Evolutionary conservation across 129 eudicot species (phyloP).

Genomic region (Glebionis coronaria): DNA sequence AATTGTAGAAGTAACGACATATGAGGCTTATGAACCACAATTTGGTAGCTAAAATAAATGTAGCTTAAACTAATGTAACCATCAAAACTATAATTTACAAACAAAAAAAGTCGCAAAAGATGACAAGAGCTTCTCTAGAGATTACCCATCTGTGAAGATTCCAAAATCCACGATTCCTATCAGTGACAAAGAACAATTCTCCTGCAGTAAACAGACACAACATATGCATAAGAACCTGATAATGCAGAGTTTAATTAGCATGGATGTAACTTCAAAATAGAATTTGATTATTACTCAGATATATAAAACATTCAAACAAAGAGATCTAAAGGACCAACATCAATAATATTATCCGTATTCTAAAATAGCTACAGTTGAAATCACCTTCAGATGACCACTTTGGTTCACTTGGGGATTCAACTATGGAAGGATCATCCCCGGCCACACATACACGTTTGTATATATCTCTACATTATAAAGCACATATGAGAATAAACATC

Average conservation of each 20-base stretch:
- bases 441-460: constrained; percentile 38
- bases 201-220: constrained; percentile 35
- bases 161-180: constrained; percentile 57
- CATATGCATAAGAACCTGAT: background rate
- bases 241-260: too few species aligned
- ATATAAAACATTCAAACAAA: background rate
- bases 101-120: background rate
- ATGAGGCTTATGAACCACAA: background rate
- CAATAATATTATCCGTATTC: background rate
- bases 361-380: background rate
- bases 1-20: background rate
- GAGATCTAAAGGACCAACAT: background rate
- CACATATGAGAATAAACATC: too few species aligned
- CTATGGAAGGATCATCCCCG: constrained; percentile 31
- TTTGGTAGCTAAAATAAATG: background rate
- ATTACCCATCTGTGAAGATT: constrained; percentile 55
- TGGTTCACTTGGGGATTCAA: constrained; percentile 53
- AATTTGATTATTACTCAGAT: too few species aligned
- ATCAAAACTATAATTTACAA: background rate
- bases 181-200: constrained; percentile 54
- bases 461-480: constrained; percentile 27
- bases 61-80: background rate
- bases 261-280: too few species aligned
- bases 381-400: constrained; percentile 47
- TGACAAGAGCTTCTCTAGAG: background rate